A percentile compares a stretch with the other conserved stretches of the same genome.
Evolutionary conservation across 1,284 basidiomycete genomes (phyloP).

Genomic region (Ustilago lituana): DNA sequence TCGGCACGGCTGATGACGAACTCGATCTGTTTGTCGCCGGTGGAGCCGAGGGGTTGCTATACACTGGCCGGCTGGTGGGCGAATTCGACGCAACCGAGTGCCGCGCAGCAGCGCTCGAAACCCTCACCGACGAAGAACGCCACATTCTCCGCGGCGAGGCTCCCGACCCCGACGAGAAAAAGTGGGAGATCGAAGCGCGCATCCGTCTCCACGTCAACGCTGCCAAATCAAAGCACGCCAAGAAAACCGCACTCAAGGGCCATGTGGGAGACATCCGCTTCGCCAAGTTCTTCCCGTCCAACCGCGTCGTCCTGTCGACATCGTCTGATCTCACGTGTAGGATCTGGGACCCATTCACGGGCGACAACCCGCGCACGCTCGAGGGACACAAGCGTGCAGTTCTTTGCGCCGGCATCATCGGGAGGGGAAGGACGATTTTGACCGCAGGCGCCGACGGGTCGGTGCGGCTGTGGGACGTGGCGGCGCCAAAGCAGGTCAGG

Average conservation of each 20-base stretch:
- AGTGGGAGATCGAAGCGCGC: constrained; percentile 40
- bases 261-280: constrained; percentile 58
- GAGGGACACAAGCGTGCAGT: constrained; percentile 76
- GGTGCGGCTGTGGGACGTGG: constrained; percentile 79
- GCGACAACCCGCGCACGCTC: constrained; percentile 72
- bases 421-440: constrained; percentile 75
- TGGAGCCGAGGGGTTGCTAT: constrained; percentile 45
- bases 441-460: constrained; percentile 75
- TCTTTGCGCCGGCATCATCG: constrained; percentile 73
- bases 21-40: constrained; percentile 45
- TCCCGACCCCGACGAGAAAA: constrained; percentile 22
- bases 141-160: constrained; percentile 17
- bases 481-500: constrained; percentile 69
- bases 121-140: constrained; percentile 18
- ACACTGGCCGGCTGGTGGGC: constrained; percentile 16
- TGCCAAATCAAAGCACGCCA: constrained; percentile 10
- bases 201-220: constrained; percentile 25
- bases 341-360: constrained; percentile 72
- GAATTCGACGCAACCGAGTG: constrained; percentile 15
- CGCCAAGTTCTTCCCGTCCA: constrained; percentile 60
- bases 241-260: constrained; percentile 43
- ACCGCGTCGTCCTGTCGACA: constrained; percentile 72
- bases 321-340: constrained; percentile 75
- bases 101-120: constrained; percentile 4
- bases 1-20: constrained; percentile 26